phyloP scores from a whole-genome alignment of 2,329 filamentous ascomycete species.

The Trichoderma semiorbis region DNA sequence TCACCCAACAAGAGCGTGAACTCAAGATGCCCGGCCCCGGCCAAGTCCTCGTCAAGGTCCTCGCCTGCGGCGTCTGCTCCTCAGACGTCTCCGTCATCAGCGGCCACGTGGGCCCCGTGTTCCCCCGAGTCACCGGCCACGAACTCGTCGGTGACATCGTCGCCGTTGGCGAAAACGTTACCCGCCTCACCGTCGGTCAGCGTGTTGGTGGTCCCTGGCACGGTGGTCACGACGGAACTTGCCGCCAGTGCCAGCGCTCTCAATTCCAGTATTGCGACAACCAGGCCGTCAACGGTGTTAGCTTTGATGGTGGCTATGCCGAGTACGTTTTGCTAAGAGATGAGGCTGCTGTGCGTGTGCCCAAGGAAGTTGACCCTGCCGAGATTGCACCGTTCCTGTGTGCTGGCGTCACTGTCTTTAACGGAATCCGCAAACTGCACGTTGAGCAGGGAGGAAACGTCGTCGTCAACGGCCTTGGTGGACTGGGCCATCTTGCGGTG shows the following conservation, averaged over 20 bases:
- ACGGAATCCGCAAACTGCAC: constrained; percentile 53
- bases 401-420: constrained; percentile 62
- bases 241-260: constrained; percentile 60
- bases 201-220: constrained; percentile 53
- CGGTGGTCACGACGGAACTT: constrained; percentile 56
- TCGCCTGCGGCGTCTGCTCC: constrained; percentile 70
- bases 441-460: constrained; percentile 51
- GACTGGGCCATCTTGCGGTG: constrained; percentile 72
- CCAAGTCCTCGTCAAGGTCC: constrained; percentile 68
- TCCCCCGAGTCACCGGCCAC: constrained; percentile 65
- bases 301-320: constrained; percentile 63
- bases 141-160: constrained; percentile 65
- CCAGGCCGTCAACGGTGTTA: constrained; percentile 61
- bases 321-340: constrained; percentile 59
- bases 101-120: constrained; percentile 51
- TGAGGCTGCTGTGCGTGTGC: constrained; percentile 58
- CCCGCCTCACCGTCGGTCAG: constrained; percentile 57
- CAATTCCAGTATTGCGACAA: constrained; percentile 68
- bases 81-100: constrained; percentile 50
- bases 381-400: constrained; percentile 59
- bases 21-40: constrained; percentile 53
- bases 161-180: constrained; percentile 53
- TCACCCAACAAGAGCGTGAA: constrained; percentile 58
- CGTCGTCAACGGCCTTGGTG: constrained; percentile 67
- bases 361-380: constrained; percentile 47